A percentile compares a stretch with the other conserved stretches of the same genome.
These are phyloP conservation scores for Colletotrichum sp. DNA, from an alignment of 2,329 filamentous ascomycete species.

Conservation along the genomic window DNA sequence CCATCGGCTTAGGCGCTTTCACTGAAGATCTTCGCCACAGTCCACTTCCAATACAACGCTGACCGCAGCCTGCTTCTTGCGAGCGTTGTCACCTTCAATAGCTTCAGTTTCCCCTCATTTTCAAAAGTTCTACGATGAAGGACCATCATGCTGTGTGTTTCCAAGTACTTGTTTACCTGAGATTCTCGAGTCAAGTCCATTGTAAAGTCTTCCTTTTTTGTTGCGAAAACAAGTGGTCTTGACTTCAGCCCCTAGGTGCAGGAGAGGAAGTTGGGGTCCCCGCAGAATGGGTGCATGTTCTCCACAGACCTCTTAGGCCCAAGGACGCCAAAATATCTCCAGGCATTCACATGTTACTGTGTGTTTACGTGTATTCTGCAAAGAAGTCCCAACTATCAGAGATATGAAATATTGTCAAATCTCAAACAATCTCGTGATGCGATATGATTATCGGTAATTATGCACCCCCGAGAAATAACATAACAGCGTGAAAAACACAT, in stretches of 20 bases:
- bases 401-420: rapidly evolving
- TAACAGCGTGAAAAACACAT: neutral
- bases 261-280: neutral
- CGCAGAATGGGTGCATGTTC: neutral
- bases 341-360: neutral
- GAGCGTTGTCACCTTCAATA: neutral
- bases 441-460: neutral
- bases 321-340: neutral
- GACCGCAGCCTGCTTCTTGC: neutral
- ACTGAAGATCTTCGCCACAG: neutral
- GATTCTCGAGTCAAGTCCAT: rapidly evolving
- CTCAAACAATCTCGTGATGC: neutral
- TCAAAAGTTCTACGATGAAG: neutral
- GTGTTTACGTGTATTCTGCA: neutral
- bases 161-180: neutral
- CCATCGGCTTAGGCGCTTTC: neutral
- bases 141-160: neutral
- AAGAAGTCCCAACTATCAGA: neutral
- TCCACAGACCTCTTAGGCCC: neutral
- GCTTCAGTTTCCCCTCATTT: neutral
- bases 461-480: neutral
- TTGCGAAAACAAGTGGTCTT: neutral
- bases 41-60: neutral
- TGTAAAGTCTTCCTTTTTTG: neutral
- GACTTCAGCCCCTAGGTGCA: neutral